A percentile compares a stretch with the other conserved stretches of the same genome.
phyloP scores from a whole-genome alignment of 148 eudicot species.

The Cornus controversa region DNA sequence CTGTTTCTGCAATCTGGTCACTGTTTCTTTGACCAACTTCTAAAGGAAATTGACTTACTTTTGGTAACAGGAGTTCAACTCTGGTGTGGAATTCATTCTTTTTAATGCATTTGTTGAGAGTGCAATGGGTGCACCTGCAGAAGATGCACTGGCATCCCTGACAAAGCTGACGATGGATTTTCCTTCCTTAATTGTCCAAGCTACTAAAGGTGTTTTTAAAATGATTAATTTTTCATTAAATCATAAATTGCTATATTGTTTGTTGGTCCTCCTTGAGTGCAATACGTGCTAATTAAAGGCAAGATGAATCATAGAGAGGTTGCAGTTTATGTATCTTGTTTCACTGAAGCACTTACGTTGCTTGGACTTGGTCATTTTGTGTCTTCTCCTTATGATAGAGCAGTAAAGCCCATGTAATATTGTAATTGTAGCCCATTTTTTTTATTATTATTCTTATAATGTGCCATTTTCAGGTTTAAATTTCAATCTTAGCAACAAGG shows the following conservation, averaged over 20 bases:
- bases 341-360: too few relatives aligned
- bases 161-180: constrained; percentile 49
- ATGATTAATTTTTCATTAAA: not conserved
- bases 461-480: constrained; percentile 49
- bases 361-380: not conserved
- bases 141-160: constrained; percentile 64
- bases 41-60: constrained; percentile 12
- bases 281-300: not conserved
- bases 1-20: not conserved
- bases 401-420: not conserved
- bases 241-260: not conserved
- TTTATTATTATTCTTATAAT: not conserved
- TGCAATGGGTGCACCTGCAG: constrained; percentile 48
- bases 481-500: constrained; percentile 42
- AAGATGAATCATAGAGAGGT: not conserved
- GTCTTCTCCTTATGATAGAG: not conserved
- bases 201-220: constrained; percentile 56
- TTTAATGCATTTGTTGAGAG: constrained; percentile 54
- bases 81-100: constrained; percentile 74
- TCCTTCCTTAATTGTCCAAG: constrained; percentile 78
- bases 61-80: constrained; percentile 71
- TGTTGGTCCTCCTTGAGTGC: not conserved
- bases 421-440: not conserved
- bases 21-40: constrained; percentile 1
- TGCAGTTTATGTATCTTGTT: not conserved